A percentile compares a stretch with the other conserved stretches of the same genome.
These are phyloP conservation scores for Pythium pyrilobum DNA, from an alignment of 352 stramenopile species.

Conservation along the genomic window DNA sequence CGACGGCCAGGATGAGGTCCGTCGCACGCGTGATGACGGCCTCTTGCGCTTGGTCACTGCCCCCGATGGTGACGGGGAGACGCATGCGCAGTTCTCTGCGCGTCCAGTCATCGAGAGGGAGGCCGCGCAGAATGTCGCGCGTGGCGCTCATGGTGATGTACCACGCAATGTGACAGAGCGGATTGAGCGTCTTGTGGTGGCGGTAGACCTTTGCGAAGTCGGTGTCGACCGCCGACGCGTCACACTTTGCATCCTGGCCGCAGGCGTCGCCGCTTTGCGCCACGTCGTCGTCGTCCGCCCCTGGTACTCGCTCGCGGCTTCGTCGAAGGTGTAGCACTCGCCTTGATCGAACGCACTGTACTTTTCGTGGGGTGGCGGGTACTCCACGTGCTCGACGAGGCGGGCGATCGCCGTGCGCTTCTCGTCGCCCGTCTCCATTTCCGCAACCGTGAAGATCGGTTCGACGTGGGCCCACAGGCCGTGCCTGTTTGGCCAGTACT, in stretches of 20 bases:
- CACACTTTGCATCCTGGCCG: not conserved
- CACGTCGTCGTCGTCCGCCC: not conserved
- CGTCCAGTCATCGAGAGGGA: not conserved
- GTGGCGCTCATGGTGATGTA: not conserved
- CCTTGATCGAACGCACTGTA: not conserved
- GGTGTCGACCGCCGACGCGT: not conserved
- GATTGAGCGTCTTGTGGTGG: not conserved
- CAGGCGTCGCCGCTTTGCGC: not conserved
- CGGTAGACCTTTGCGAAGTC: not conserved
- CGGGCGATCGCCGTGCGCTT: not conserved
- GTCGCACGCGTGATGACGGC: not conserved
- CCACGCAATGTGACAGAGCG: constrained; percentile 2
- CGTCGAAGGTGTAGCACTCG: not conserved
- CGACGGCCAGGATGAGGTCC: not conserved
- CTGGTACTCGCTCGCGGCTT: not conserved
- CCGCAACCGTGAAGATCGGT: not conserved
- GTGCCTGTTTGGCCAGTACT: not conserved
- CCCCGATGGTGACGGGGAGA: not conserved
- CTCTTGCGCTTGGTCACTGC: not conserved
- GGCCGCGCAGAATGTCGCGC: not conserved
- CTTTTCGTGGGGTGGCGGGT: not conserved
- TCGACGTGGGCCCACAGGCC: not conserved
- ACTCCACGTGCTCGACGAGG: not conserved
- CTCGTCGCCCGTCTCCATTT: not conserved
- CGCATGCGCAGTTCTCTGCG: not conserved